Evolutionary conservation across 129 eudicot genomes (phyloP).

Genomic region (Erigeron canadensis): DNA sequence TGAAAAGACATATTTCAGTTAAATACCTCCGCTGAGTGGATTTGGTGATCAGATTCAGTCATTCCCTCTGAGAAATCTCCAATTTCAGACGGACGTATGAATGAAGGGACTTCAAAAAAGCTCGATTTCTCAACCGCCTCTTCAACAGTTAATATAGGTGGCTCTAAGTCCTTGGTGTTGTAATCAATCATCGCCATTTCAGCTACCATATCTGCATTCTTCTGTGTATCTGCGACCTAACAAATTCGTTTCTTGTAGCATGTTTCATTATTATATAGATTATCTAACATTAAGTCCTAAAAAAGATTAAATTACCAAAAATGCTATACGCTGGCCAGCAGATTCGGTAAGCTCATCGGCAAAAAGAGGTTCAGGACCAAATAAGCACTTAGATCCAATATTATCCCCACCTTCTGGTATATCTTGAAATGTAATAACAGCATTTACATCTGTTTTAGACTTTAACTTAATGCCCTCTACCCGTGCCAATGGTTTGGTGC

Average conservation of each 20-base stretch:
- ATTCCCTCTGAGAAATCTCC: slow-evolving; percentile 92
- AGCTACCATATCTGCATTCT: slow-evolving; percentile 79
- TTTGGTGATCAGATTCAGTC: slow-evolving; percentile 88
- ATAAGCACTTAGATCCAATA: slow-evolving; percentile 51
- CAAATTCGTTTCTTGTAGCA: not conserved
- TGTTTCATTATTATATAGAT: no score
- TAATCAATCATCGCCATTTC: slow-evolving; percentile 64
- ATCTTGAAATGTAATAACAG: slow-evolving; percentile 53
- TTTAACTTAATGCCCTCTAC: slow-evolving; percentile 48
- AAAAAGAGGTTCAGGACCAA: slow-evolving; percentile 73
- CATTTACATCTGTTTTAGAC: slow-evolving; percentile 47
- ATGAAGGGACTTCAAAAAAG: slow-evolving; percentile 70
- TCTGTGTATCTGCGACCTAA: slow-evolving; percentile 93
- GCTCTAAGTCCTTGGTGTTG: slow-evolving; percentile 55
- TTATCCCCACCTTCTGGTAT: slow-evolving; percentile 76
- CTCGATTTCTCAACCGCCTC: slow-evolving; percentile 87
- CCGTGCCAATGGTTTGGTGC: slow-evolving; percentile 79
- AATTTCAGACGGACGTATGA: slow-evolving; percentile 51
- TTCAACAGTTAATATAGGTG: slow-evolving; percentile 87
- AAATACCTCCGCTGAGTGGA: slow-evolving; percentile 77
- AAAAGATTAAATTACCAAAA: slow-evolving; percentile 53
- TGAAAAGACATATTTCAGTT: not conserved
- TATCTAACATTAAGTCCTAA: not conserved
- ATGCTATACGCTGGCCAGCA: slow-evolving; percentile 78
- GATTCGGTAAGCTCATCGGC: slow-evolving; percentile 62